Base-by-base conservation (phyloP, 345 rosid genomes). In the Moricandia arvensis region DNA sequence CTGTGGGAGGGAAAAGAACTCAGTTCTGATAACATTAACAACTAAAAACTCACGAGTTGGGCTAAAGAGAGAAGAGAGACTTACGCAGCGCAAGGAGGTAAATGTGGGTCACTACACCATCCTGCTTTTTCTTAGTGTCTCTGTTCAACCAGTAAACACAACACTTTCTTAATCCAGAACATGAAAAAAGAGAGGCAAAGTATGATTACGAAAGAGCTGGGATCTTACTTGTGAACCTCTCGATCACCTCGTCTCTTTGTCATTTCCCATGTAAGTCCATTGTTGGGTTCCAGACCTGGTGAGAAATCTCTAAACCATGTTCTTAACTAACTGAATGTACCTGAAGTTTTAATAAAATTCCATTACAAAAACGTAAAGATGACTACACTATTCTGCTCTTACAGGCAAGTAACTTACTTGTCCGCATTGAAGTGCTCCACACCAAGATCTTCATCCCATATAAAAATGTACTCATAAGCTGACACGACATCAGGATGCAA, bases 71-170 rank as follows among this genome's bases (percentile, higher is more conserved):
- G 45, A 38, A 38, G 58, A 63, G 68, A 34, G 9, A 41, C 66
- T 61, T 89, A 93, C 98, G 96, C 97, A 47, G 98, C 96, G 82
- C 98, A 93, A 37, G 98, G 98, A 79, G 98, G 98, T 85, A 89
- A 75, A 83, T 68, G 89, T 26, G 96, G 96, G 77, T 87, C 91
- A 72, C 81, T 77, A 59, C 98, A 93, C 97, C 93, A 89, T 74
- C 96, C 97, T 41, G 90, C 87, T 74, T 89, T 93, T 80, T 93
- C 97, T 68, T 79, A 6, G 97, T 85, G 64, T 80, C 53, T 88
- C 96, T 93, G 90, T 66, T 53, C n/a, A 43, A 43, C 51, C 51
- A 76, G 54, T 64, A 59, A 43, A 13, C n/a, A 8, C n/a, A 8
- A 58, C 51, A 58, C 18, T 45, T 15, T 59, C 38, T 68, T 47